Conservation (phyloP, 2,329 filamentous ascomycete genomes). For the Pseudogymnoascus sp. region DNA sequence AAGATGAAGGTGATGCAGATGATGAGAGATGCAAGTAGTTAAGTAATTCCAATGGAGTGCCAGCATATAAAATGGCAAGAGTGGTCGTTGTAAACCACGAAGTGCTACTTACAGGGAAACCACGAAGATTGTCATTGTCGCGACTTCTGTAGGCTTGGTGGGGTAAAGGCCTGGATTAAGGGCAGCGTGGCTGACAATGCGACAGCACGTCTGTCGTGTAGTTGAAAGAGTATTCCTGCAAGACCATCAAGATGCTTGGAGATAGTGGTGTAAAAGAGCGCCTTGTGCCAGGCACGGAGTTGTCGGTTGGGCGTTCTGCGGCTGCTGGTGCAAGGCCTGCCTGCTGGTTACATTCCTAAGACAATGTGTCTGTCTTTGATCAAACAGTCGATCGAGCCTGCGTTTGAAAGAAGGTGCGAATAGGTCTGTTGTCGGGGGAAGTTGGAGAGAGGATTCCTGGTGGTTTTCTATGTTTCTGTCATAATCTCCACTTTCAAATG, state of each 20-base stretch:
- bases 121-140: constrained; percentile 49
- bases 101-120: constrained; percentile 46
- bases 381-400: background rate
- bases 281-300: background rate
- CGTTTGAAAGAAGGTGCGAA: background rate
- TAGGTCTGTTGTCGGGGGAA: background rate
- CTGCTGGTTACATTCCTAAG: constrained; percentile 7
- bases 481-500: constrained; percentile 3
- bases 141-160: background rate
- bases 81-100: background rate
- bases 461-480: constrained; percentile 1
- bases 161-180: background rate
- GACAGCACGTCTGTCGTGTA: background rate
- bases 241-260: background rate
- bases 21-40: background rate
- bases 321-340: background rate
- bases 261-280: background rate
- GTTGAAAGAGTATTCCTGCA: background rate
- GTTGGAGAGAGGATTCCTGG: background rate
- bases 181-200: background rate
- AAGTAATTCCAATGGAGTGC: background rate
- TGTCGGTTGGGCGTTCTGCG: background rate
- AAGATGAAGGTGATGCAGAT: background rate
- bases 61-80: background rate
- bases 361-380: constrained; percentile 3